Conservation (phyloP, 108 stramenopile genomes). For the Stephanodiscus triporus region DNA sequence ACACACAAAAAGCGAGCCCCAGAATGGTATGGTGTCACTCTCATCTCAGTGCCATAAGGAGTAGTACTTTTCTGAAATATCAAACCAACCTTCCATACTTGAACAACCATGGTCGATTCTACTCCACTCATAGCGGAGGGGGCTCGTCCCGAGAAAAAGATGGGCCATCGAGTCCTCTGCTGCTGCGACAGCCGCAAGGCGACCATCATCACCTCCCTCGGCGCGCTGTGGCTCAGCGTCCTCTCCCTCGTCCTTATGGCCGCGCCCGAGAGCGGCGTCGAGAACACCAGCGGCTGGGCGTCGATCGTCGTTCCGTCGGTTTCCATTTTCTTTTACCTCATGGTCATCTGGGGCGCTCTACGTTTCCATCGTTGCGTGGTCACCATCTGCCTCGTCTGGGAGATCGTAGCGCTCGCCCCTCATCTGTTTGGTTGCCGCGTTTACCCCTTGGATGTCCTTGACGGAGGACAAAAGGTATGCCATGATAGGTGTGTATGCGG, state of each 20-base stretch:
- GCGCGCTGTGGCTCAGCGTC: not conserved
- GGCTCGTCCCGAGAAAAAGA: not conserved
- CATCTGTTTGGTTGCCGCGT: not conserved
- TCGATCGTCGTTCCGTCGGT: not conserved
- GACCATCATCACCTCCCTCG: not conserved
- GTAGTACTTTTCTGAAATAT: too few relatives aligned
- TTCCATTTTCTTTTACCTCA: conserved; percentile 17
- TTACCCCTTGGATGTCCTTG: not conserved
- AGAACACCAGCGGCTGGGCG: not conserved
- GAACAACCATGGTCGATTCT: conserved; percentile 3
- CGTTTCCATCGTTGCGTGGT: conserved; percentile 14
- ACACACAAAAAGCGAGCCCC: too few relatives aligned
- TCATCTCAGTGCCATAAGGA: too few relatives aligned
- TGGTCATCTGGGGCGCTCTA: conserved; percentile 16
- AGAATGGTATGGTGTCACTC: too few relatives aligned
- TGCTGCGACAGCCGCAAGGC: conserved; percentile 24
- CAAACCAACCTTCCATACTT: too few relatives aligned
- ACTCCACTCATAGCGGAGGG: conserved; percentile 17
- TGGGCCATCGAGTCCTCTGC: conserved; percentile 27
- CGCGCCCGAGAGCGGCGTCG: not conserved
- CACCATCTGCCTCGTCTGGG: conserved; percentile 6
- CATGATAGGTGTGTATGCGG: not conserved
- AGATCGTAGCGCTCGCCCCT: not conserved
- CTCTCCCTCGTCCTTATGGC: conserved; percentile 2
- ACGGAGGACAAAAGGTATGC: not conserved